These are phyloP conservation scores for Phytopythium vexans DNA, from an alignment of 352 stramenopile genomes.

Conservation along the genomic window DNA sequence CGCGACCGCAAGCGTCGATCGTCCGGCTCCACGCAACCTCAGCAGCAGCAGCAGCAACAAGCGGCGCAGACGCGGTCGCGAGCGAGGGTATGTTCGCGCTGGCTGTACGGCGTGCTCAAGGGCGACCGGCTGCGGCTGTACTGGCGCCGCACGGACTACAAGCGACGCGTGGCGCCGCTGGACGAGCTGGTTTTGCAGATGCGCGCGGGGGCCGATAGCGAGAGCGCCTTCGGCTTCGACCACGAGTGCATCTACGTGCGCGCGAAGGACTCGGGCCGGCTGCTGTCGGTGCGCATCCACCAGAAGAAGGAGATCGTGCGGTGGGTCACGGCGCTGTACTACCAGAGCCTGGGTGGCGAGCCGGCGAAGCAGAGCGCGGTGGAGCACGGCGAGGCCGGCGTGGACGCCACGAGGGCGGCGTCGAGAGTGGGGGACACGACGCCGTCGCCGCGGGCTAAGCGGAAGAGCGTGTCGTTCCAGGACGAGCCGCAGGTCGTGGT, in stretches of 20 bases:
- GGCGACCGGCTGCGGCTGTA: conserved; percentile 45
- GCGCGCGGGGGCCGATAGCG: conserved; percentile 29
- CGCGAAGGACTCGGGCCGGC: conserved; percentile 26
- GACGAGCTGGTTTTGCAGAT: conserved; percentile 40
- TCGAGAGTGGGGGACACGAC: background rate
- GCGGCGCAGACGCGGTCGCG: conserved; percentile 25
- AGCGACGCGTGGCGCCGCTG: conserved; percentile 42
- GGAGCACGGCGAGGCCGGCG: background rate
- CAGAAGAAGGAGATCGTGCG: conserved; percentile 61
- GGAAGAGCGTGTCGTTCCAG: conserved; percentile 55
- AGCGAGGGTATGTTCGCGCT: conserved; percentile 45
- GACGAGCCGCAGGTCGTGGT: conserved; percentile 47
- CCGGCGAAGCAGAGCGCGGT: background rate
- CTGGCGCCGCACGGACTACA: conserved; percentile 54
- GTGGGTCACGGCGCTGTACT: conserved; percentile 63
- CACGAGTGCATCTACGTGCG: conserved; percentile 60
- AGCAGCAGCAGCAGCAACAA: conserved; percentile 16
- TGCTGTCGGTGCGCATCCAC: conserved; percentile 51
- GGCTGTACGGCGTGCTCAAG: conserved; percentile 51
- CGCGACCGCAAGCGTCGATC: conserved; percentile 21
- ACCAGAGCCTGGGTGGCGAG: conserved; percentile 36
- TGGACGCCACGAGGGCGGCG: background rate
- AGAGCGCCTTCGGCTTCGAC: conserved; percentile 61
- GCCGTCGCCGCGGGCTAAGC: conserved; percentile 9
- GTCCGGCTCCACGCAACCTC: conserved; percentile 18